These are phyloP conservation scores for Pseudofabraea citricarpa DNA, from an alignment of 2,329 filamentous ascomycete species.

Conservation along the genomic window DNA sequence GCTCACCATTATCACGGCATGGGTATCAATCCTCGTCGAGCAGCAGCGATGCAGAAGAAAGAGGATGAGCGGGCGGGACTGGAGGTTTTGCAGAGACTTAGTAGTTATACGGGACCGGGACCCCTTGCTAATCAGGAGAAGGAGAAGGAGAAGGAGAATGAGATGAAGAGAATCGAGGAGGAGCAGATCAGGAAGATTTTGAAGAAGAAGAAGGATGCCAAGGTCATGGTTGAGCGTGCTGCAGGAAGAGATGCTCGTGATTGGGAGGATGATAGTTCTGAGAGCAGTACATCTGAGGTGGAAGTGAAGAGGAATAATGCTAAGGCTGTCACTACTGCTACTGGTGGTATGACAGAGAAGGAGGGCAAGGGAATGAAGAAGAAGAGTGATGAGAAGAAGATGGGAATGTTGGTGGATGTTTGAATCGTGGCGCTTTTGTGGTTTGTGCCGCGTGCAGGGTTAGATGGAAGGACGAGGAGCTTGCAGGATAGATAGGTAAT, in stretches of 20 bases:
- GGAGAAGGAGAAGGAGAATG: constrained; percentile 4
- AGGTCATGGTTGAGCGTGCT: constrained; percentile 14
- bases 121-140: no score
- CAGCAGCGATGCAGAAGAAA: no score
- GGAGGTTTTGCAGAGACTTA: no score
- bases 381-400: constrained; percentile 18
- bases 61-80: no score
- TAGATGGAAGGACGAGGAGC: no score
- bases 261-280: constrained; percentile 20
- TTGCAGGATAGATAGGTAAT: no score
- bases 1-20: no score
- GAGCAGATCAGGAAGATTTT: constrained; percentile 1
- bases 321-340: background rate
- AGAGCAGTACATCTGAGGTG: background rate
- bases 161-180: constrained; percentile 3
- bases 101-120: no score
- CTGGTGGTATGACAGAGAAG: constrained; percentile 1
- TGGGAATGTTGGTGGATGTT: no score
- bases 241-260: constrained; percentile 11
- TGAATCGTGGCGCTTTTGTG: no score
- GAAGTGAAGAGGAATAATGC: constrained; percentile 6
- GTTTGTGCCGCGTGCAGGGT: no score
- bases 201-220: constrained; percentile 4
- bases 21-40: no score
- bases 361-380: constrained; percentile 10